Conservation (phyloP, 1,284 basidiomycete genomes). For the Fomitiporia mediterranea region DNA sequence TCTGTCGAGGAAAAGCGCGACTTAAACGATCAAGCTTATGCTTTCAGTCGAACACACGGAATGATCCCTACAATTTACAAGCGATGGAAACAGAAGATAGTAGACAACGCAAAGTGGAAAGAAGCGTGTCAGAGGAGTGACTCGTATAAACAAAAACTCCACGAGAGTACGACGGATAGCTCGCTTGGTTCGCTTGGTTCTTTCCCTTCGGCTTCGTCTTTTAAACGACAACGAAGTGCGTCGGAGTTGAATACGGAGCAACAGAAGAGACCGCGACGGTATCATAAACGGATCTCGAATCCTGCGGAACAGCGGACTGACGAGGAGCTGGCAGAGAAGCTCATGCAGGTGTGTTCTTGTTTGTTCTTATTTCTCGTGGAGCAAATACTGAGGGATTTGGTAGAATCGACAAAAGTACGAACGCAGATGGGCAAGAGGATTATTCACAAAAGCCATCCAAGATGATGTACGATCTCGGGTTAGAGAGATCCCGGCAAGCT, state of each 20-base stretch:
- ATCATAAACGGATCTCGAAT: constrained; percentile 42
- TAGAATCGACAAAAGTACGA: constrained; percentile 68
- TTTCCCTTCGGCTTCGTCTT: constrained; percentile 7
- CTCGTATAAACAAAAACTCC: constrained; percentile 50
- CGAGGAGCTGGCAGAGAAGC: constrained; percentile 55
- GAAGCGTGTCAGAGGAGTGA: constrained; percentile 58
- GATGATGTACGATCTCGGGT: constrained; percentile 31
- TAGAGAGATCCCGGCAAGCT: constrained; percentile 33
- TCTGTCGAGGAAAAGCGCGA: background rate
- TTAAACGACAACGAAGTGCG: constrained; percentile 26
- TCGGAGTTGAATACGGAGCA: constrained; percentile 23
- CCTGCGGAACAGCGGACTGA: constrained; percentile 52
- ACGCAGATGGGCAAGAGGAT: constrained; percentile 63
- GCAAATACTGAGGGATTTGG: constrained; percentile 16
- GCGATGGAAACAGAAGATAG: constrained; percentile 41
- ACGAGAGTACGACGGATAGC: constrained; percentile 23
- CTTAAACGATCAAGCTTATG: constrained; percentile 28
- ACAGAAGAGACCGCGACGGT: constrained; percentile 34
- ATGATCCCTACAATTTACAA: constrained; percentile 35
- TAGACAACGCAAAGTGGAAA: constrained; percentile 45
- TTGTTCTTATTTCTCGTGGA: too few relatives aligned
- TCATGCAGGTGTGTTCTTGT: constrained; percentile 58
- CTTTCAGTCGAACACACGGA: constrained; percentile 34
- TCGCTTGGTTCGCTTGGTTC: constrained; percentile 3
- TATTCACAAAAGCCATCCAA: constrained; percentile 52